Percentiles rank a stretch among this genome's conserved stretches.
These are phyloP conservation scores for Citrus australasica DNA, from an alignment of 345 rosid genomes.

Conservation along the genomic window DNA sequence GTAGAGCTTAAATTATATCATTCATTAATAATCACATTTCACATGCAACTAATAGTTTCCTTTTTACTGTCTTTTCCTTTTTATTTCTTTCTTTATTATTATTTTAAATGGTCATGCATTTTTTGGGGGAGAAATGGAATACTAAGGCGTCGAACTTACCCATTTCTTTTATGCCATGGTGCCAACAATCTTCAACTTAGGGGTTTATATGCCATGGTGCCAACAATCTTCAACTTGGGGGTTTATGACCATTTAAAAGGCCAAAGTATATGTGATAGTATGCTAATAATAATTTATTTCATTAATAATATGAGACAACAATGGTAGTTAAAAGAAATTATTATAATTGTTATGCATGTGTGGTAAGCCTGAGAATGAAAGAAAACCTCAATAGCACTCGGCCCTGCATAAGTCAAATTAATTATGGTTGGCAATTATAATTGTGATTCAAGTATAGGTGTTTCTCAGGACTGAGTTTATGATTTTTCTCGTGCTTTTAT, in stretches of 20 bases:
- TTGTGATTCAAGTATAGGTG: not conserved
- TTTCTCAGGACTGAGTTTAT: constrained; percentile 1
- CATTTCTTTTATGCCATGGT: not conserved
- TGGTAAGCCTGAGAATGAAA: not conserved
- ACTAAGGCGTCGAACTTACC: not conserved
- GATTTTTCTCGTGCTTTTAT: not conserved
- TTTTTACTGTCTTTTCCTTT: not conserved
- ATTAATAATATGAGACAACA: too few relatives aligned
- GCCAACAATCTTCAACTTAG: not conserved
- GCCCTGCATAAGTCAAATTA: not conserved
- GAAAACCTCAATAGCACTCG: not conserved
- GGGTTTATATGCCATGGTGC: not conserved
- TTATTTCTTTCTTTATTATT: too few relatives aligned
- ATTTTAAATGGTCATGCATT: too few relatives aligned
- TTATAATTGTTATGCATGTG: not conserved
- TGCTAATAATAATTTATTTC: not conserved
- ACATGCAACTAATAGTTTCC: not conserved
- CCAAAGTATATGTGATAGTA: not conserved
- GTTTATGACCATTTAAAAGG: not conserved
- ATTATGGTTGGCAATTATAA: not conserved
- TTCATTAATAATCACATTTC: not conserved
- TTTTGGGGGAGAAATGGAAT: not conserved
- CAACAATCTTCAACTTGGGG: not conserved
- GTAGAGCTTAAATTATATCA: not conserved
- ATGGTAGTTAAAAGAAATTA: not conserved